Evolutionary conservation across 768 basidiomycete genomes (phyloP), one percentile per base, ranked within the genome.

Genomic region (Kwoniella newhampshirensis): DNA sequence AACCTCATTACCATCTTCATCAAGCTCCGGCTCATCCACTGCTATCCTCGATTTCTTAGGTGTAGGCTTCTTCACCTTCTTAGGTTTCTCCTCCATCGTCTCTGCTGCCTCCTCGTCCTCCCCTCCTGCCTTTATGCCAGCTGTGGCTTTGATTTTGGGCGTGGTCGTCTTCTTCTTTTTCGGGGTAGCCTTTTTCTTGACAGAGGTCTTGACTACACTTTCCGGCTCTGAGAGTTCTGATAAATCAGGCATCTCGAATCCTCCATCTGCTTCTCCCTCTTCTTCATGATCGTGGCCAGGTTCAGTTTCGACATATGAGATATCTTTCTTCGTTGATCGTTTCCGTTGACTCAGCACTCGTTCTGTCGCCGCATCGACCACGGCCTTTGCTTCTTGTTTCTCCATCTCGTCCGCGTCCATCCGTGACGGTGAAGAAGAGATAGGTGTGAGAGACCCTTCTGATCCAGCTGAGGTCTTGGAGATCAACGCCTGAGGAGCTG

Each of bases 1-100:
- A 49, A 69, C 64, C 62, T 73, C 67, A 47, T 69, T 74, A 13
- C 68, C 68, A 1, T 67, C 71, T 21, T 54, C 47, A 45, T 74
- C 72, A 42, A 47, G 66, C 37, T 69, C 67, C 2, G 70, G 70
- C 55, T 74, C 72, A 40, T 74, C 69, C 45, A 61, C 60, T 13
- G 68, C 68, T 30, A 69, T 48, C 32, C 65, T 46, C 2, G 66
- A 66, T 42, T 70, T 71, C 59, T 71, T 71, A 9, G 67, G 69
- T 1, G 67, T 74, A 13, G 54, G 51, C 48, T 67, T 70, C 54
- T 63, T 67, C 0, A 48, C 52, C 45, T 63, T 71, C 13, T 62
- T 62, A 9, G 51, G 60, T 20, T 54, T 57, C 23, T 54, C 66
- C 15, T 41, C 59, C 42, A 48, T 54, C 8, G 32, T 56, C 7